A percentile compares a stretch with the other conserved stretches of the same genome.
Evolutionary conservation across 2,329 filamentous ascomycete genomes (phyloP).

Genomic region (Pseudocercospora ulei): DNA sequence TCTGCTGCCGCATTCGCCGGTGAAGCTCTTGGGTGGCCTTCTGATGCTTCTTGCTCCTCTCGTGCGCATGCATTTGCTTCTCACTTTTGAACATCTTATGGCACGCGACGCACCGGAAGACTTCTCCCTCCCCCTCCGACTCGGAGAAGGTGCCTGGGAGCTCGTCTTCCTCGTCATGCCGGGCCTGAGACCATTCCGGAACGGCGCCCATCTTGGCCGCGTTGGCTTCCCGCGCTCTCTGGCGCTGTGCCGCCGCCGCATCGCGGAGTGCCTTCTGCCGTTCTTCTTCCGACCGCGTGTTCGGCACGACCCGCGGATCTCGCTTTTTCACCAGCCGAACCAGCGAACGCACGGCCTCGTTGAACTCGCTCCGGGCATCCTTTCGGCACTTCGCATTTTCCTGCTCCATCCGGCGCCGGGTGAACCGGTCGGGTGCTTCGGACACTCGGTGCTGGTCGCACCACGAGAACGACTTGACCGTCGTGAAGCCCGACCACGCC

Average conservation of each 20-base stretch:
- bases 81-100: conserved; percentile 72
- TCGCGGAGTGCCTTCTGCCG: conserved; percentile 68
- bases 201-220: conserved; percentile 60
- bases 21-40: conserved; percentile 75
- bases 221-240: conserved; percentile 69
- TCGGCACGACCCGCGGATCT: conserved; percentile 73
- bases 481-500: conserved; percentile 70
- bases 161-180: conserved; percentile 47
- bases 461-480: conserved; percentile 80
- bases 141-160: conserved; percentile 35
- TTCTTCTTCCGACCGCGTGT: conserved; percentile 67
- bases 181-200: conserved; percentile 64
- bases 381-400: conserved; percentile 81
- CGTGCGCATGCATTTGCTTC: conserved; percentile 81
- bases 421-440: conserved; percentile 75
- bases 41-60: conserved; percentile 91
- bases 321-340: conserved; percentile 83
- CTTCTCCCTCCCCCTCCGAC: conserved; percentile 43
- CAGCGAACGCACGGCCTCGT: conserved; percentile 77
- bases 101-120: conserved; percentile 55
- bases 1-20: conserved; percentile 74
- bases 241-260: conserved; percentile 73
- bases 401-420: conserved; percentile 83
- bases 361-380: conserved; percentile 76
- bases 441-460: conserved; percentile 72